Conservation (phyloP, 371 early-diverging fungal species). For the Thermomucor indicae-seudaticae region DNA sequence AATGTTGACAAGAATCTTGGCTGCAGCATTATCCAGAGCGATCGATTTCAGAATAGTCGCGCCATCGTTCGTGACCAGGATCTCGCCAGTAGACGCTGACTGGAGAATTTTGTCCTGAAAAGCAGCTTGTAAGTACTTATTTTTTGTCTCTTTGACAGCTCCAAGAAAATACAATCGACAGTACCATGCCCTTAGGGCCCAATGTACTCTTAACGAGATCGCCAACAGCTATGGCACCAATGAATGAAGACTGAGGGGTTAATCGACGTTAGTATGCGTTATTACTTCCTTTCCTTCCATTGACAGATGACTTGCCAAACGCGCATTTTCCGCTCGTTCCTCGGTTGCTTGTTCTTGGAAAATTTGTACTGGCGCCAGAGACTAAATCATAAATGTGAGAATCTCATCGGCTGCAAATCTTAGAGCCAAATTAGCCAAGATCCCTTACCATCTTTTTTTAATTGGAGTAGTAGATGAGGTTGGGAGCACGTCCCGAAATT, state of each 20-base stretch:
- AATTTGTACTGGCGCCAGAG: constrained; percentile 76
- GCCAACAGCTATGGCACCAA: constrained; percentile 94
- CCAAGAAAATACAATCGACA: constrained; percentile 34
- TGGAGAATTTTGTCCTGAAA: constrained; percentile 95
- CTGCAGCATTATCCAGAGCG: constrained; percentile 97
- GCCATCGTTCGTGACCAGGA: constrained; percentile 99
- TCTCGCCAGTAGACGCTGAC: constrained; percentile 79
- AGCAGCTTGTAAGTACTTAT: constrained; percentile 4
- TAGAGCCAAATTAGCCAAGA: background rate
- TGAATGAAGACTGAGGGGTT: constrained; percentile 72
- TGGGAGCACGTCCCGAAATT: background rate
- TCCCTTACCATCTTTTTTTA: constrained; percentile 2
- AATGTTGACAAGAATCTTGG: constrained; percentile 97
- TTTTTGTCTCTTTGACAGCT: background rate
- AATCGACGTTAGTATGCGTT: background rate
- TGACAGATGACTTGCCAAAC: constrained; percentile 74
- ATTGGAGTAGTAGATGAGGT: background rate
- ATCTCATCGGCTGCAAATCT: background rate
- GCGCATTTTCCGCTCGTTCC: constrained; percentile 97
- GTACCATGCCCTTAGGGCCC: constrained; percentile 85
- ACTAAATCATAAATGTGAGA: constrained; percentile 22
- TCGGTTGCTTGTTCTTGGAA: constrained; percentile 92
- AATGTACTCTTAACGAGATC: constrained; percentile 95
- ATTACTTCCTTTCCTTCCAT: too few relatives aligned
- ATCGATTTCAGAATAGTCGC: constrained; percentile 99